Evolutionary conservation across 371 early-diverging fungal species (phyloP).

Genomic region (Mucor plumbeus): DNA sequence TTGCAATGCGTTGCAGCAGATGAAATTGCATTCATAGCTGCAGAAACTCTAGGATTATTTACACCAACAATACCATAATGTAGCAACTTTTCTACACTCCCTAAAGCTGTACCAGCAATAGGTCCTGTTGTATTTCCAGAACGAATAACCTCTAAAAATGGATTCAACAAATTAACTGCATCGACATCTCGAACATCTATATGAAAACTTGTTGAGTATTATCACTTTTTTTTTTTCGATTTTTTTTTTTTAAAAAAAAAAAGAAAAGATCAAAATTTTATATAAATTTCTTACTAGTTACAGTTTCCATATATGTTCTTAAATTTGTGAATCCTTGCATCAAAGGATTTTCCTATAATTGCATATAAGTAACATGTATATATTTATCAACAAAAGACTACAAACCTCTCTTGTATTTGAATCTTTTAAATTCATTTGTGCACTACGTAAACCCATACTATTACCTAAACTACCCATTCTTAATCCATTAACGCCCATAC

Average conservation of each 20-base stretch:
- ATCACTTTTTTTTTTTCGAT: no score
- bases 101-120: slow-evolving; percentile 91
- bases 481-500: slow-evolving; percentile 64
- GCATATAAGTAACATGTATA: not conserved
- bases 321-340: slow-evolving; percentile 75
- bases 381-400: not conserved
- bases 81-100: slow-evolving; percentile 88
- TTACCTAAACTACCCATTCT: slow-evolving; percentile 70
- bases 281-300: slow-evolving; percentile 51
- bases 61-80: slow-evolving; percentile 83
- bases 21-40: slow-evolving; percentile 75
- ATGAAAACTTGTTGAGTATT: no score
- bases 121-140: slow-evolving; percentile 93
- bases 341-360: slow-evolving; percentile 67
- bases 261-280: no score
- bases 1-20: slow-evolving; percentile 91
- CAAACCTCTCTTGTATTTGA: slow-evolving; percentile 21
- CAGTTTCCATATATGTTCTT: slow-evolving; percentile 65
- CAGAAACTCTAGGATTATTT: slow-evolving; percentile 67
- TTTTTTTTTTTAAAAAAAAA: not conserved
- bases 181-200: slow-evolving; percentile 66
- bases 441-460: slow-evolving; percentile 68
- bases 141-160: slow-evolving; percentile 90
- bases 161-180: slow-evolving; percentile 78
- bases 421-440: slow-evolving; percentile 38